Evolutionary conservation across 2,329 filamentous ascomycete species (phyloP), one percentile per base, ranked within the genome.

Genomic region (Cytospora piceicola): DNA sequence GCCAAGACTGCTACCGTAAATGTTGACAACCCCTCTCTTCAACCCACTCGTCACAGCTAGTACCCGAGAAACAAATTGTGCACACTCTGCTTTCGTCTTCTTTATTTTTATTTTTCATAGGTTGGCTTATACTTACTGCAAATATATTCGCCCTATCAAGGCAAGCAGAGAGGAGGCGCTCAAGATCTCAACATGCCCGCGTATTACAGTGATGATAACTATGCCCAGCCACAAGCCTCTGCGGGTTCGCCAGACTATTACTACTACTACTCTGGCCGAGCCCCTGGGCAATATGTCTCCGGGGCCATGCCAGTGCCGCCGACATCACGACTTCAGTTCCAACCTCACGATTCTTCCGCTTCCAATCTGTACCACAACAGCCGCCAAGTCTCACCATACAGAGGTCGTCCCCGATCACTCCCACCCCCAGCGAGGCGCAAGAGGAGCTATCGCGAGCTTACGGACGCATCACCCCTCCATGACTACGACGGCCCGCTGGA

Each of bases 401-500:
- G 56, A 9, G 51, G 54, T 27, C 69, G 70, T n/a, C 65, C 69
- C 15, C 64, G 66, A 4, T 71, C 70, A 9, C 53, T 71, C 6
- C 70, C 69, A 17, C 69, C 65, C n/a, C 34, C 53, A 36, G 55
- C 61, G 36, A 51, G 22, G 42, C 58, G 66, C 34, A 56, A 24
- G 70, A 70, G 20, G 55, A 55, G 68, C 61, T 29, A 61, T 69
- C 54, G 65, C n/a, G 36, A 61, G 15, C 39, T 36, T 12, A 58
- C 56, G 63, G 65, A 72, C 69, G 70, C 71, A 66, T 72, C 72
- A 68, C 67, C 72, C 63, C 70, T 67, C 63, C 29, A 36, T n/a
- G 66, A 67, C 42, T 55, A 67, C 36, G 71, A 70, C 46, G 77
- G 75, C 42, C 79, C 82, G 8, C 63, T 80, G 5, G 72, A 73